Evolutionary conservation across 2,329 filamentous ascomycete genomes (phyloP).

Genomic region (Fusarium avenaceum): DNA sequence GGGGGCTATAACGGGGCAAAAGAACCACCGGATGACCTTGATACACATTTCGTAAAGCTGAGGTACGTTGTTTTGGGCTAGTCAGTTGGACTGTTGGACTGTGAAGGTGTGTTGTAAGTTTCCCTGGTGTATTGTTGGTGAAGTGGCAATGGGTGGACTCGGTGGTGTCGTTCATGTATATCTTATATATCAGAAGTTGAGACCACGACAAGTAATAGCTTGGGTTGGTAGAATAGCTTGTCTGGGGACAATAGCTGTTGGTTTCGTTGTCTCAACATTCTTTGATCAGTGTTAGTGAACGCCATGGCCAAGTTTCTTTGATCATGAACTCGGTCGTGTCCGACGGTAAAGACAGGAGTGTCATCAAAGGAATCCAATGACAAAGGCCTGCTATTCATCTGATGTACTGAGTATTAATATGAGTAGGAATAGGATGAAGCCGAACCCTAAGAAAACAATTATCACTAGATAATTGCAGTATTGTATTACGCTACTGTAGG

Average conservation of each 20-base stretch:
- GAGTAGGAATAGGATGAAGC: neutral
- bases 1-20: conserved; percentile 9
- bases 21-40: conserved; percentile 32
- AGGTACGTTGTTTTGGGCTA: neutral
- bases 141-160: neutral
- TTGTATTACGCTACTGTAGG: neutral
- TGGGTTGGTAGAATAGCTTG: neutral
- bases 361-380: neutral
- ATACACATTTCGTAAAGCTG: conserved; percentile 36
- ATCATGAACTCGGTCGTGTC: neutral
- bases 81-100: neutral
- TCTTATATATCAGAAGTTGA: neutral
- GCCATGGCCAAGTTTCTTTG: conserved; percentile 1
- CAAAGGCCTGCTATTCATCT: neutral
- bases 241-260: neutral
- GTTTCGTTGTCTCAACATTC: neutral
- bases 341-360: neutral
- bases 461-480: neutral
- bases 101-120: neutral
- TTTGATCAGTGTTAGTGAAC: conserved; percentile 4
- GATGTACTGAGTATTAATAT: neutral
- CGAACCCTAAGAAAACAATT: neutral
- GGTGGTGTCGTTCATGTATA: neutral
- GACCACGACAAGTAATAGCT: neutral
- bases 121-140: neutral